Base-by-base conservation (phyloP, 352 stramenopile species). In the Phytophthora kernoviae region DNA sequence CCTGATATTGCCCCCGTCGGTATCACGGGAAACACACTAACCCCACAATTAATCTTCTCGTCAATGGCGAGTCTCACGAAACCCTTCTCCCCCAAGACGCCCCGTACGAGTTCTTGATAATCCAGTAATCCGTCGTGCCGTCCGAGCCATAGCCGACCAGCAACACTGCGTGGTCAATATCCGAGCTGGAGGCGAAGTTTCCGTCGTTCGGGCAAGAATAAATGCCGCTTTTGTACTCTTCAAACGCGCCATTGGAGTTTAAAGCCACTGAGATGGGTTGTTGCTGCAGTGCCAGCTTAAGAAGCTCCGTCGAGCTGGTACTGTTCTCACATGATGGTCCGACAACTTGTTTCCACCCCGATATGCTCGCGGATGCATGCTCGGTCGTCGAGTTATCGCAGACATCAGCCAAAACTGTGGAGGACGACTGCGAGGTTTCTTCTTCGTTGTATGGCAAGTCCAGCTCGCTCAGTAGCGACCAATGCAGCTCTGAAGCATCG, bases 101-200 rank as follows among this genome's bases (percentile, higher is more conserved):
- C 4, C 79, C 71, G 71, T 94, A 94, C 56, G 82, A 94, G 68
- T 94, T 94, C 58, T 94, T 94, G 17, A 94, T 55, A 37, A 92
- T 81, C 85, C 85, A 92, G 37, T 88, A 94, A 39, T 89, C 64
- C 63, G 52, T 73, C 39, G 37, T 70, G 49, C 18, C 75, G 30
- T 71, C 47, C 4, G 58, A 67, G 30, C 73, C 83, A 62, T 94
- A 92, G 27, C 85, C 85, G 2, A 94, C 85, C 12, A 94, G 74
- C 45, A 91, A 59, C 26, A 94, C 47, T 1, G 85, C 81, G 65
- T 94, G 83, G 55, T 94, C 71, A 14, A 94, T 85, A 46, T 81
- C 64, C 22, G 57, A 66, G 51, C 73, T 89, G 41, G 73, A 72
- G 37, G 60, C 46, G 33, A 94, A 88, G 54, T 88, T 73, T 18